Evolutionary conservation across 2,329 filamentous ascomycete species (phyloP).

Genomic region (Dothiorella sarmentorum): DNA sequence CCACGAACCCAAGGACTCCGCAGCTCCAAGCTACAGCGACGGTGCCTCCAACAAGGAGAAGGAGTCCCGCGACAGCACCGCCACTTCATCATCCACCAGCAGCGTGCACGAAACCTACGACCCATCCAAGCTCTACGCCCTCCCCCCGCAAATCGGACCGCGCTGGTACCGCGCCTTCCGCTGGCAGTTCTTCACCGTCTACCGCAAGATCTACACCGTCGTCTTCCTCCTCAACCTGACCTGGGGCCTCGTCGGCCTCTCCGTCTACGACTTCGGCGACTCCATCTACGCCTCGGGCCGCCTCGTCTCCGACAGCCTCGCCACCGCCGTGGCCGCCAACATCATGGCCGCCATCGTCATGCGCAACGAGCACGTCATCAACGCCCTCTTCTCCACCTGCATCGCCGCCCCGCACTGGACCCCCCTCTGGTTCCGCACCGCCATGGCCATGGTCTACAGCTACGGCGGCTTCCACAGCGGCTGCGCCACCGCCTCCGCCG

Average conservation of each 20-base stretch:
- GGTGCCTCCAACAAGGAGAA: background rate
- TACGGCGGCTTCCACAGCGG: conserved; percentile 37
- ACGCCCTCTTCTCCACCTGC: conserved; percentile 29
- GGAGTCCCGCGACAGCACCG: background rate
- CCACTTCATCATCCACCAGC: background rate
- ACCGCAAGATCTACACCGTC: conserved; percentile 17
- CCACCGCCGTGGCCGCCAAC: conserved; percentile 34
- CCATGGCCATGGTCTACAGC: conserved; percentile 30
- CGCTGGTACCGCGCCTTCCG: background rate
- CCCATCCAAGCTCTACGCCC: background rate
- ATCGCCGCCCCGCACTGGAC: conserved; percentile 31
- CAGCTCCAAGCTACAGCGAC: background rate
- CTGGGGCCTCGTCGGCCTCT: conserved; percentile 14
- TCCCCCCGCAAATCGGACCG: background rate
- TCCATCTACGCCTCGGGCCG: background rate
- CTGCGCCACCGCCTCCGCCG: conserved; percentile 28
- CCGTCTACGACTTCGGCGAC: background rate
- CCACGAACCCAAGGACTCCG: background rate
- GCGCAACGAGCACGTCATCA: conserved; percentile 34
- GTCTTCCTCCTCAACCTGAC: conserved; percentile 11
- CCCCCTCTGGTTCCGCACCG: conserved; percentile 26
- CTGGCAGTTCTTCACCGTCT: conserved; percentile 15
- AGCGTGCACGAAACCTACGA: background rate
- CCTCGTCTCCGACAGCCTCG: conserved; percentile 17
- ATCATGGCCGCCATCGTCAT: conserved; percentile 29